Evolutionary conservation across 1,139 yeast species (phyloP), one percentile per base, ranked within the genome.

Genomic region (Zygosaccharomyces sapae): DNA sequence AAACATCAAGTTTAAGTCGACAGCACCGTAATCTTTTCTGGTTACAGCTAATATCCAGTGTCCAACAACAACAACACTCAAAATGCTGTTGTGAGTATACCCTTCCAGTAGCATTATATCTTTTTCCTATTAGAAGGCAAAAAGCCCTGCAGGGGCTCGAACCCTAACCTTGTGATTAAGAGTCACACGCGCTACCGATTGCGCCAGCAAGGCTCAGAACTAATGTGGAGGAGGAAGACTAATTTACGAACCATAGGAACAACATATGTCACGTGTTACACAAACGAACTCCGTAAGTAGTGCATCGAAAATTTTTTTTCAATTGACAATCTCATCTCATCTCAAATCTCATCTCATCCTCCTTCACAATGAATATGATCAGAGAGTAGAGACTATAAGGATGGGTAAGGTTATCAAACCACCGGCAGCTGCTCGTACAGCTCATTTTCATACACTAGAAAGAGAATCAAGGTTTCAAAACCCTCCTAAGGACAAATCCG

Each of bases 401-500:
- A 61, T 64, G 67, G 56, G 63, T 44, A 56, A 60, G 46, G 55
- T 63, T 24, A 60, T 59, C 27, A 60, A 61, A 47, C 63, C 62
- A 22, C 62, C 62, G 31, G 45, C 50, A 13, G 49, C 47, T 35
- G 59, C 67, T 47, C 62, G 68, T 55, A 70, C 73, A 9, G 74
- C 75, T 35, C 71, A 78, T 49, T 92, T 89, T 70, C 81, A 83
- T 63, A 92, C 98, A 45, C 74, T 92, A 60, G 95, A 88, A 69
- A 81, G 96, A 63, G 97, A 92, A 65, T 68, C 76, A 54, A 76
- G 95, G 59, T 92, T 88, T 71, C 77, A 80, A 58, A 81, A 86
- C 64, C 98, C 98, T 36, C 95, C 97, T 44, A 82, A 80, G 70
- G 95, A 86, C 59, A 79, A 85, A 63, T 75, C 87, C 22, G 87